These are phyloP conservation scores for Erodium texanum DNA, from an alignment of 441 rosid species.

Conservation along the genomic window DNA sequence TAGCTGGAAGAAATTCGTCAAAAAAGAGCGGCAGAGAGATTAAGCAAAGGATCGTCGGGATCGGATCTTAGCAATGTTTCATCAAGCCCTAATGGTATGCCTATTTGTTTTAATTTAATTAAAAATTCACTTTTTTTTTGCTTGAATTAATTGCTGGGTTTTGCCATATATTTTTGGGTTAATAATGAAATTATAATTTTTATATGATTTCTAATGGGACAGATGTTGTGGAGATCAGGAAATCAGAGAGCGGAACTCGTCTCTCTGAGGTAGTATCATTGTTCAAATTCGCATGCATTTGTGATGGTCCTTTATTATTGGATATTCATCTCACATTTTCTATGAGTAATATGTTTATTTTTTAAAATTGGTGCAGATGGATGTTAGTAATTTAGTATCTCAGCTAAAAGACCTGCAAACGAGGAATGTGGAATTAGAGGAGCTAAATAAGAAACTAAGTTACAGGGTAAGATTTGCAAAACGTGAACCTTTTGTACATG, in stretches of 20 bases:
- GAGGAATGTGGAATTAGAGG: conserved; percentile 65
- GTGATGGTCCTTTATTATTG: neutral
- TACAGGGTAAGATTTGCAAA: conserved; percentile 34
- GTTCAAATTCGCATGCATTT: neutral
- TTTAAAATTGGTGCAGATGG: conserved; percentile 42
- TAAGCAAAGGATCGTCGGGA: conserved; percentile 66
- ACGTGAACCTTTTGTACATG: neutral
- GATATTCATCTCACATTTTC: neutral
- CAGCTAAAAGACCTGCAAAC: conserved; percentile 71
- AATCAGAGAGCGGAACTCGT: conserved; percentile 71
- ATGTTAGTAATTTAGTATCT: conserved; percentile 75
- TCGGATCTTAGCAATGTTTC: conserved; percentile 56
- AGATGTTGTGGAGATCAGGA: conserved; percentile 54
- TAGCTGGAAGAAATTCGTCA: conserved; percentile 89
- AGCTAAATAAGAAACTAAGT: conserved; percentile 42
- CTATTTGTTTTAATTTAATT: neutral
- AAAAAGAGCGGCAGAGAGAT: conserved; percentile 87
- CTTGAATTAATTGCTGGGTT: too few relatives aligned
- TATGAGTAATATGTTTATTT: neutral
- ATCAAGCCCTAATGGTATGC: conserved; percentile 30
- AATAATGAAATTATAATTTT: neutral
- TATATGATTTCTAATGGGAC: conserved; percentile 8
- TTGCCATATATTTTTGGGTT: neutral
- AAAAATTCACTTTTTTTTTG: neutral
- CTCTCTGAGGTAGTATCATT: conserved; percentile 57